Percentiles rank a stretch among this genome's conserved stretches.
Conservation (phyloP, 306 rosid genomes). For the Medicago arabica region DNA sequence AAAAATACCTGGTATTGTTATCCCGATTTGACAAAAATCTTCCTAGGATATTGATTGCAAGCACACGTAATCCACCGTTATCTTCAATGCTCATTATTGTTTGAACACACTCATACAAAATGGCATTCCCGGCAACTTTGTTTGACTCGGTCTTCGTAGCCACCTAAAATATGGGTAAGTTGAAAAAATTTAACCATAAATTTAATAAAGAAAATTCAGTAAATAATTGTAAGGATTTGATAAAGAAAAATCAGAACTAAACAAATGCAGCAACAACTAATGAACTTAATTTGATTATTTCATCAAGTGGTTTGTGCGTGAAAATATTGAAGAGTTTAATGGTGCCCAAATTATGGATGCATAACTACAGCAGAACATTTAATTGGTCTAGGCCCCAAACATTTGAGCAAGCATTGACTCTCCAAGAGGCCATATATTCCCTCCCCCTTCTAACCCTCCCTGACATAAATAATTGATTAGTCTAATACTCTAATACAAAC, state of each 20-base stretch:
- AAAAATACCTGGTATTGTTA: slow-evolving; percentile 88
- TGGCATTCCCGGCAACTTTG: slow-evolving; percentile 98
- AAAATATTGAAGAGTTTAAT: slow-evolving; percentile 9
- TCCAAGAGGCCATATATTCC: not conserved
- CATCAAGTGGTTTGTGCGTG: not conserved
- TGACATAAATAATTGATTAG: slow-evolving; percentile 31
- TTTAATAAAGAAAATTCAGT: slow-evolving; percentile 32
- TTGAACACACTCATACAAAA: slow-evolving; percentile 92
- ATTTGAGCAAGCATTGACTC: not conserved
- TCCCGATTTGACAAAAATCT: slow-evolving; percentile 97
- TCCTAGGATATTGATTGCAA: slow-evolving; percentile 95
- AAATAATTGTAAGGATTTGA: slow-evolving; percentile 24
- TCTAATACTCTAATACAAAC: slow-evolving; percentile 27
- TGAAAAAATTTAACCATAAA: slow-evolving; percentile 31
- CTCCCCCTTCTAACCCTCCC: slow-evolving; percentile 14
- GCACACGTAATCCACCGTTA: slow-evolving; percentile 96
- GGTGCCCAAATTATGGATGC: slow-evolving; percentile 8
- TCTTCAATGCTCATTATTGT: slow-evolving; percentile 98
- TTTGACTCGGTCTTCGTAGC: slow-evolving; percentile 97
- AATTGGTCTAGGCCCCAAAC: slow-evolving; percentile 17
- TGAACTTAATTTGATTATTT: slow-evolving; percentile 12
- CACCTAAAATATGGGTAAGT: slow-evolving; percentile 63
- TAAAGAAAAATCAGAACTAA: slow-evolving; percentile 23
- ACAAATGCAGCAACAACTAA: not conserved
- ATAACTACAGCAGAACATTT: slow-evolving; percentile 3